These are phyloP conservation scores for Ceratobasidium sp. DNA, from an alignment of 1,284 basidiomycete genomes.

Conservation along the genomic window DNA sequence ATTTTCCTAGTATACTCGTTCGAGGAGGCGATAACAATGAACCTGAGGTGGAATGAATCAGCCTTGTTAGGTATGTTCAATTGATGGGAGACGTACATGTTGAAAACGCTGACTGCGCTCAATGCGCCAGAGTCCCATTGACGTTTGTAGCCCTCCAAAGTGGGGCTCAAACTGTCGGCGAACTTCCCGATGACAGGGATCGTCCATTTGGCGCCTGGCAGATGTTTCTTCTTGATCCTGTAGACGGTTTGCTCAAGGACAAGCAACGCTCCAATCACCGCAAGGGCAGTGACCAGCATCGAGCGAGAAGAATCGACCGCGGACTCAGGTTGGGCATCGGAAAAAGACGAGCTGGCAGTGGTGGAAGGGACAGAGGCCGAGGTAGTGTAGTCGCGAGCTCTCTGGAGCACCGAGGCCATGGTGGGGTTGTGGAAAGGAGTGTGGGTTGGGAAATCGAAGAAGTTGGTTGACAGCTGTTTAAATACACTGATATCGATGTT, in stretches of 20 bases:
- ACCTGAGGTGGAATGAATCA: slow-evolving; percentile 63
- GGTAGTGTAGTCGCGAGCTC: slow-evolving; percentile 30
- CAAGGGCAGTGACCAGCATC: slow-evolving; percentile 61
- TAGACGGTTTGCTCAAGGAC: slow-evolving; percentile 86
- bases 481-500: slow-evolving; percentile 25
- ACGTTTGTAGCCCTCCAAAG: slow-evolving; percentile 87
- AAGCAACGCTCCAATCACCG: slow-evolving; percentile 72
- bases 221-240: slow-evolving; percentile 83
- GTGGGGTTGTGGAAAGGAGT: slow-evolving; percentile 22
- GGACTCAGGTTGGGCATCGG: slow-evolving; percentile 6
- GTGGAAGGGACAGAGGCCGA: slow-evolving; percentile 24
- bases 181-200: slow-evolving; percentile 96
- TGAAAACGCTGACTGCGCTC: slow-evolving; percentile 91
- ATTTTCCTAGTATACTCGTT: slow-evolving; percentile 93
- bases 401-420: slow-evolving; percentile 39
- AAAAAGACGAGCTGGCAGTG: slow-evolving; percentile 14
- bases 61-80: background rate
- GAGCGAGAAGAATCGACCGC: slow-evolving; percentile 20
- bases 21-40: slow-evolving; percentile 95
- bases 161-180: slow-evolving; percentile 86
- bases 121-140: slow-evolving; percentile 90
- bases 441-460: background rate
- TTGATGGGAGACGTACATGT: slow-evolving; percentile 75
- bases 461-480: slow-evolving; percentile 6
- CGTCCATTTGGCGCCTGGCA: slow-evolving; percentile 90